Percentiles rank a stretch among this genome's conserved stretches.
Evolutionary conservation across 371 early-diverging fungal species (phyloP).

Genomic region (Mucor plumbeus): DNA sequence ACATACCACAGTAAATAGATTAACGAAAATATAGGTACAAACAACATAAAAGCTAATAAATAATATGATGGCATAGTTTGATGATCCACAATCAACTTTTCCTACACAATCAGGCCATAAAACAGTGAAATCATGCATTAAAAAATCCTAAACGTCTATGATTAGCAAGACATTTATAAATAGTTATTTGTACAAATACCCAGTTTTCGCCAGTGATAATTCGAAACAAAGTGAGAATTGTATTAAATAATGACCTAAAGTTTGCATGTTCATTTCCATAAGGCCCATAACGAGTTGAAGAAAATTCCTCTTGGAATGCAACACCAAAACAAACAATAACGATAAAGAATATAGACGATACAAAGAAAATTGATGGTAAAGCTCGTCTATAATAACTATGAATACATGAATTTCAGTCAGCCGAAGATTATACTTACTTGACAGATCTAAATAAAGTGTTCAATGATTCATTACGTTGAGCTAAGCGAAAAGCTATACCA

Average conservation of each 20-base stretch:
- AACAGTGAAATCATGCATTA: slow-evolving; percentile 61
- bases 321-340: slow-evolving; percentile 55
- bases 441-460: slow-evolving; percentile 53
- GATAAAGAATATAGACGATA: slow-evolving; percentile 51
- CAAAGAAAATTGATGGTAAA: slow-evolving; percentile 48
- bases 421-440: slow-evolving; percentile 35
- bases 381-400: slow-evolving; percentile 39
- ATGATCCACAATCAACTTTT: slow-evolving; percentile 55
- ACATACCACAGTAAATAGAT: slow-evolving; percentile 53
- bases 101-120: slow-evolving; percentile 45
- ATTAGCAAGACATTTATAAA: background rate
- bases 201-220: slow-evolving; percentile 66
- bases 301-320: slow-evolving; percentile 56
- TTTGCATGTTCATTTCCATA: slow-evolving; percentile 56
- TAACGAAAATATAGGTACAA: slow-evolving; percentile 61
- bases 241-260: slow-evolving; percentile 47
- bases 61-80: slow-evolving; percentile 39
- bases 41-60: slow-evolving; percentile 57
- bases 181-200: slow-evolving; percentile 25
- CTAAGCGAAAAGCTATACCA: slow-evolving; percentile 55
- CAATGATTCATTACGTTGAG: slow-evolving; percentile 53
- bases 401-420: background rate
- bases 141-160: slow-evolving; percentile 39
- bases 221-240: slow-evolving; percentile 53
- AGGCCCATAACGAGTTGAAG: slow-evolving; percentile 51